Evolutionary conservation across 2,329 filamentous ascomycete genomes (phyloP).

Genomic region (Blastomyces emzantsi): DNA sequence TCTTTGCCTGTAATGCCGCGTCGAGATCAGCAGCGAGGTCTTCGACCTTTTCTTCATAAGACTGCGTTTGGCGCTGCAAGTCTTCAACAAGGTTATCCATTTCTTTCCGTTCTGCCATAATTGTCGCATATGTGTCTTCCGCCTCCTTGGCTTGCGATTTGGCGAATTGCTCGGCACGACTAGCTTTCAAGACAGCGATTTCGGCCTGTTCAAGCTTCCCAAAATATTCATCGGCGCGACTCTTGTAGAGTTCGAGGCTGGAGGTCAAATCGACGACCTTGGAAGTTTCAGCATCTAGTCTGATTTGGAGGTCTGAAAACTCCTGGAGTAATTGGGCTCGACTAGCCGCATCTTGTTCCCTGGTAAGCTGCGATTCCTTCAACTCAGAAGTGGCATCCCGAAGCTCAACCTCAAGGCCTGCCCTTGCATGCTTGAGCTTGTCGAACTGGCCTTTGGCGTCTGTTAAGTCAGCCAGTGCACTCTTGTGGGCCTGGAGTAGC

Average conservation of each 20-base stretch:
- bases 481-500: conserved; percentile 74
- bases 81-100: conserved; percentile 85
- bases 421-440: conserved; percentile 71
- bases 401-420: conserved; percentile 73
- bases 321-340: conserved; percentile 84
- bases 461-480: conserved; percentile 71
- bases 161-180: conserved; percentile 86
- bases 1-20: conserved; percentile 77
- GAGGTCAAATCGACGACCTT: conserved; percentile 75
- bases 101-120: conserved; percentile 86
- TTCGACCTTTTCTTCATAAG: conserved; percentile 82
- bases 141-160: conserved; percentile 82
- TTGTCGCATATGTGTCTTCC: conserved; percentile 79
- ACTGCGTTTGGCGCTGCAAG: conserved; percentile 78
- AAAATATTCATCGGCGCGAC: conserved; percentile 90
- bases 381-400: conserved; percentile 77
- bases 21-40: conserved; percentile 86
- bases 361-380: conserved; percentile 64
- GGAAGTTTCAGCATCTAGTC: conserved; percentile 79
- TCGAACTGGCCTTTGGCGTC: conserved; percentile 84
- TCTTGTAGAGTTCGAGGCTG: conserved; percentile 82
- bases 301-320: conserved; percentile 87
- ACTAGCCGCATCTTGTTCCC: conserved; percentile 81
- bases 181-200: conserved; percentile 87
- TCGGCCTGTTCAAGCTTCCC: conserved; percentile 95